These are phyloP conservation scores for Peronospora destructor DNA, from an alignment of 352 stramenopile genomes.

Conservation along the genomic window DNA sequence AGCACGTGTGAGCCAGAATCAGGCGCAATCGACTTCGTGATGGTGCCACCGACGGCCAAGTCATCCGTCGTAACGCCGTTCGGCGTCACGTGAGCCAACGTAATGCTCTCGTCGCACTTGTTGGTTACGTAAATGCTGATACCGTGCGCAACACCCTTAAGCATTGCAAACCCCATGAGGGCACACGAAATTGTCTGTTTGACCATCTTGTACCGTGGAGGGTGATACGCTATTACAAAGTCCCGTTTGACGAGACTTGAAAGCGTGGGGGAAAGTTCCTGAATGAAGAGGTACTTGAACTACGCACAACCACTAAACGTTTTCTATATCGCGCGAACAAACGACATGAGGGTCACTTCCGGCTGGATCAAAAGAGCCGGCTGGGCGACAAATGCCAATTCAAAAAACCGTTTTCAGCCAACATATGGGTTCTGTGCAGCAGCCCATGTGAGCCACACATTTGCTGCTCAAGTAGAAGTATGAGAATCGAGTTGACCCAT, in stretches of 20 bases:
- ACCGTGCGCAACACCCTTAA: constrained; percentile 22
- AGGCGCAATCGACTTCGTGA: constrained; percentile 23
- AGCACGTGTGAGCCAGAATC: constrained; percentile 40
- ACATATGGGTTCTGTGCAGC: too few relatives aligned
- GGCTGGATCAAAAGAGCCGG: constrained; percentile 23
- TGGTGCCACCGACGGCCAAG: constrained; percentile 31
- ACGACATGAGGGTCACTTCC: constrained; percentile 18
- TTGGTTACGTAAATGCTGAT: constrained; percentile 58
- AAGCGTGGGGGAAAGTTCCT: constrained; percentile 30
- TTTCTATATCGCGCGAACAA: constrained; percentile 24
- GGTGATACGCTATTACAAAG: constrained; percentile 15
- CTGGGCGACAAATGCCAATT: constrained; percentile 7
- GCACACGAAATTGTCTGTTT: constrained; percentile 27
- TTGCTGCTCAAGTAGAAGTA: too few relatives aligned
- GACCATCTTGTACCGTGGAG: constrained; percentile 21
- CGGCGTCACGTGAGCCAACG: constrained; percentile 34
- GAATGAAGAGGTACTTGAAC: constrained; percentile 17
- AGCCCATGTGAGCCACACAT: too few relatives aligned
- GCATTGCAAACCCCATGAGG: constrained; percentile 26
- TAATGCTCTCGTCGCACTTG: constrained; percentile 41
- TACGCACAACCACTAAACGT: background rate
- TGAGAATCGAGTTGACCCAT: too few relatives aligned
- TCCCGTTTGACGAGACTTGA: constrained; percentile 19
- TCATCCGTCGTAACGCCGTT: constrained; percentile 20
- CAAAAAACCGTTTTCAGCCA: constrained; percentile 2